phyloP scores from a whole-genome alignment of 441 rosid genomes.

The Sinapis alba region DNA sequence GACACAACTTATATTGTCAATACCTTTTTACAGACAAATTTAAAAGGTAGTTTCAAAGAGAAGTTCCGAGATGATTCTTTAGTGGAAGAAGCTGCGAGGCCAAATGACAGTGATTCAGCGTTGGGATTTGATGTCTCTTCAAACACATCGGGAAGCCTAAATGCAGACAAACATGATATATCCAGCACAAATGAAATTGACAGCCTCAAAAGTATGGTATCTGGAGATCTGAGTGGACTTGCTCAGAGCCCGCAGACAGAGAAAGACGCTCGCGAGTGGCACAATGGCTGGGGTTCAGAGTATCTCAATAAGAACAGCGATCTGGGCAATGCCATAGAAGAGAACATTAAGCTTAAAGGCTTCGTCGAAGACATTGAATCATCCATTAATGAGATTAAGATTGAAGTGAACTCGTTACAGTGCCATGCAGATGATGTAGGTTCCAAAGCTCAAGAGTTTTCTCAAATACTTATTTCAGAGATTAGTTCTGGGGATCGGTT shows the following conservation, averaged over 20 bases:
- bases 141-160: conserved; percentile 82
- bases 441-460: conserved; percentile 64
- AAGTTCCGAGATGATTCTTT: conserved; percentile 56
- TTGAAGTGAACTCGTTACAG: conserved; percentile 72
- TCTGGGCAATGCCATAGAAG: conserved; percentile 68
- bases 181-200: conserved; percentile 79
- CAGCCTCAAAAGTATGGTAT: conserved; percentile 72
- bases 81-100: conserved; percentile 55
- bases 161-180: conserved; percentile 86
- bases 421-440: conserved; percentile 81
- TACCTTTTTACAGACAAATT: conserved; percentile 53
- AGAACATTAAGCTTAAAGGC: conserved; percentile 80
- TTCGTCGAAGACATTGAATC: conserved; percentile 81
- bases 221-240: conserved; percentile 84
- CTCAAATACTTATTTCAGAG: conserved; percentile 81
- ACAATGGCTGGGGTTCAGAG: conserved; percentile 76
- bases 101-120: conserved; percentile 61
- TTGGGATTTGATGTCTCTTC: conserved; percentile 92
- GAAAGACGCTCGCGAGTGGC: conserved; percentile 63
- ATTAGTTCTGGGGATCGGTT: conserved; percentile 85
- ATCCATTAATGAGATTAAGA: conserved; percentile 76
- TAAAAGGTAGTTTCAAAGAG: conserved; percentile 67
- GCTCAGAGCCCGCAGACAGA: conserved; percentile 63
- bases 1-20: conserved; percentile 12
- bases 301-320: conserved; percentile 63